phyloP scores from a whole-genome alignment of 441 rosid genomes.

The Adansonia gregorii region DNA sequence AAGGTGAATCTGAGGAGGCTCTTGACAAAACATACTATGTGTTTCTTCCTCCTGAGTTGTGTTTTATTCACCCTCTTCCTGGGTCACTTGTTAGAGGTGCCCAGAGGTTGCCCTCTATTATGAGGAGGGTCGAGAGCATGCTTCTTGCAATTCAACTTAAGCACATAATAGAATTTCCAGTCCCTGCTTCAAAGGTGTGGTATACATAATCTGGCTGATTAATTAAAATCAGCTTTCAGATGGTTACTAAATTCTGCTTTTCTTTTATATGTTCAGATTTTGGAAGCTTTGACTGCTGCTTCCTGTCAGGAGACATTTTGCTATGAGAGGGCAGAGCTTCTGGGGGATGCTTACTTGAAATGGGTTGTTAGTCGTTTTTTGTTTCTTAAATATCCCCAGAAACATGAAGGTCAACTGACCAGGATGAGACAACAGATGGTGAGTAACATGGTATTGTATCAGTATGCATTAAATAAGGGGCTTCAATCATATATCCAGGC shows the following conservation, averaged over 20 bases:
- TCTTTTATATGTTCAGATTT: conserved; percentile 55
- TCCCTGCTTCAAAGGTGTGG: conserved; percentile 83
- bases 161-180: conserved; percentile 65
- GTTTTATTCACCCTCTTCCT: conserved; percentile 93
- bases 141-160: conserved; percentile 90
- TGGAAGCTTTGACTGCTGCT: conserved; percentile 99
- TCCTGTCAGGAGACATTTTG: conserved; percentile 99
- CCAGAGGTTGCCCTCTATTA: conserved; percentile 96
- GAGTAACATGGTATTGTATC: conserved; percentile 93
- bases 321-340: conserved; percentile 99
- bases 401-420: conserved; percentile 98
- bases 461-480: conserved; percentile 76
- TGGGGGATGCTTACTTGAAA: conserved; percentile 98
- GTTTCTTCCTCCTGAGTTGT: conserved; percentile 96
- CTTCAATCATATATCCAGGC: conserved; percentile 98
- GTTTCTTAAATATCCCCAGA: conserved; percentile 96
- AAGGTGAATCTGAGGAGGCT: conserved; percentile 78
- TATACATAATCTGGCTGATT: neutral
- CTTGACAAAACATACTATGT: conserved; percentile 92
- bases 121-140: conserved; percentile 99
- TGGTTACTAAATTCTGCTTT: conserved; percentile 22
- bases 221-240: neutral
- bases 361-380: conserved; percentile 98
- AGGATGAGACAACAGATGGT: conserved; percentile 99
- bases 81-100: conserved; percentile 97